Evolutionary conservation across 768 basidiomycete genomes (phyloP).

Genomic region (Holtermannia corniformis): DNA sequence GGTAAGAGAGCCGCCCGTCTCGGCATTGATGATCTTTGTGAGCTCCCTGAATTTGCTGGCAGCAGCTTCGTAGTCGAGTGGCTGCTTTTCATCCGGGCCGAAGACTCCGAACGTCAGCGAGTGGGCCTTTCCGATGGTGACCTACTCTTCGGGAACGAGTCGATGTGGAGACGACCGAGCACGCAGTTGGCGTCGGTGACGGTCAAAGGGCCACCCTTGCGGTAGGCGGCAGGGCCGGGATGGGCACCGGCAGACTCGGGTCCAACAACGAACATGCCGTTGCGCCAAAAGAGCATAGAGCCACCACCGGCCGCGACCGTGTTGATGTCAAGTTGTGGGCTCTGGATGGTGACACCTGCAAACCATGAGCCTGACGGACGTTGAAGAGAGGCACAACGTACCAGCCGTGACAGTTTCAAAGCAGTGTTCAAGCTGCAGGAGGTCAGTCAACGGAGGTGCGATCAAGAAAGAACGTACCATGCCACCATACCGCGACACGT

Average conservation of each 20-base stretch:
- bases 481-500: constrained; percentile 82
- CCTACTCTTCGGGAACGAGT: constrained; percentile 57
- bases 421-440: too few relatives aligned
- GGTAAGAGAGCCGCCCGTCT: constrained; percentile 46
- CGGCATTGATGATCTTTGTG: constrained; percentile 56
- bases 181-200: constrained; percentile 85
- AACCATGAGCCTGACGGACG: too few relatives aligned
- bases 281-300: constrained; percentile 72
- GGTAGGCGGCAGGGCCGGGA: constrained; percentile 81
- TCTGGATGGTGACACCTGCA: constrained; percentile 74
- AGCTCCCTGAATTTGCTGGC: constrained; percentile 56
- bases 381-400: too few relatives aligned
- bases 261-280: constrained; percentile 75
- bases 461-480: too few relatives aligned
- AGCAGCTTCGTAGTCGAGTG: constrained; percentile 65
- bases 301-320: constrained; percentile 91
- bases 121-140: constrained; percentile 55
- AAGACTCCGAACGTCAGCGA: constrained; percentile 69
- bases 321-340: constrained; percentile 70
- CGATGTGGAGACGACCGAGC: constrained; percentile 57
- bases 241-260: constrained; percentile 84
- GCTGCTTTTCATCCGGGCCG: constrained; percentile 72
- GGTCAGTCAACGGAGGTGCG: too few relatives aligned
- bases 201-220: constrained; percentile 85
- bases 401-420: constrained; percentile 33